Evolutionary conservation across 495 filamentous ascomycete genomes (phyloP).

Genomic region (Cercophora sp.): DNA sequence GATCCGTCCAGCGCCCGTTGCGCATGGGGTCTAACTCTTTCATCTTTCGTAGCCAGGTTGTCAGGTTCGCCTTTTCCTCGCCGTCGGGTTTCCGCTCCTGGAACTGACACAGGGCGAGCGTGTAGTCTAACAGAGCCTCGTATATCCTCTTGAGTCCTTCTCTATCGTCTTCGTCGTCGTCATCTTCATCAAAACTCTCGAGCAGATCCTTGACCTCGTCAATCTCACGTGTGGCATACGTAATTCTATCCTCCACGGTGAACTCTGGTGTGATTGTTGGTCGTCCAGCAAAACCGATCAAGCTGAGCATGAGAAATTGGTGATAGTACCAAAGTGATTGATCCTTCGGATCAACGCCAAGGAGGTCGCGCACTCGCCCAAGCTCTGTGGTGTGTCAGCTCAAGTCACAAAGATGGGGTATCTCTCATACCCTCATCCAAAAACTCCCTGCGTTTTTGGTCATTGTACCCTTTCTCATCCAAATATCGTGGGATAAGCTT

Average conservation of each 20-base stretch:
- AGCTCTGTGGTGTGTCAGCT: constrained; percentile 54
- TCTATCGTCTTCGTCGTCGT: neutral
- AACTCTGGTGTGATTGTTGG: constrained; percentile 62
- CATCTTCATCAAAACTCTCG: constrained; percentile 64
- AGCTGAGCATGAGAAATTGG: constrained; percentile 69
- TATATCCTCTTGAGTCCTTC: constrained; percentile 63
- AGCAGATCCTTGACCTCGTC: constrained; percentile 67
- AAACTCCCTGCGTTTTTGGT: constrained; percentile 58
- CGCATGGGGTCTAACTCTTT: constrained; percentile 66
- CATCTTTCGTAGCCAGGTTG: constrained; percentile 60
- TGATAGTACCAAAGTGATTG: constrained; percentile 98
- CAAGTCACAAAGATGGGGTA: neutral
- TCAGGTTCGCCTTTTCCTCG: constrained; percentile 45
- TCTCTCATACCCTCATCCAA: constrained; percentile 62
- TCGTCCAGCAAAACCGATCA: constrained; percentile 32
- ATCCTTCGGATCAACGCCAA: constrained; percentile 83
- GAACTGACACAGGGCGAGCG: constrained; percentile 47
- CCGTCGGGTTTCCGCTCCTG: constrained; percentile 30
- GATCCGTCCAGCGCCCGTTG: constrained; percentile 62
- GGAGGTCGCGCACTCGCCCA: constrained; percentile 64
- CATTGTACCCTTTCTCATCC: constrained; percentile 60
- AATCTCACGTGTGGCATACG: constrained; percentile 65
- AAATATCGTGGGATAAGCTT: constrained; percentile 75
- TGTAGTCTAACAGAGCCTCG: constrained; percentile 66
- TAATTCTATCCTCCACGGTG: constrained; percentile 54